A percentile compares a stretch with the other conserved stretches of the same genome.
Conservation (phyloP, 2,329 filamentous ascomycete species). For the Alternaria sp. region DNA sequence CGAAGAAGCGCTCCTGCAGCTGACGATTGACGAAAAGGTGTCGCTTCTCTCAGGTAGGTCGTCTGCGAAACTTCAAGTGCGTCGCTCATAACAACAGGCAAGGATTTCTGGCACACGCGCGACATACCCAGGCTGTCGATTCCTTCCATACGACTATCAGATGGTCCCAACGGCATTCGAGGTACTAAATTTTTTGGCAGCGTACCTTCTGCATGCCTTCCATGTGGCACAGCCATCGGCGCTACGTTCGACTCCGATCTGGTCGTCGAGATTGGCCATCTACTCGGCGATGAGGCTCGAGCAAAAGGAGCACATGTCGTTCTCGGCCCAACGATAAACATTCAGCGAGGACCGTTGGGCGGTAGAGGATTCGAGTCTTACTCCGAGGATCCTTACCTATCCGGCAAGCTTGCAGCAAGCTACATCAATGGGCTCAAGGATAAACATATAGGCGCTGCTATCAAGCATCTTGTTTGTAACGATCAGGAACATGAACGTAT, state of each 20-base stretch:
- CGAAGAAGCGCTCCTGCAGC: too few species aligned
- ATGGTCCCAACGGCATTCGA: slow-evolving; percentile 72
- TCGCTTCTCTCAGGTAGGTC: not conserved
- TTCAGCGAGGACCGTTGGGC: slow-evolving; percentile 16
- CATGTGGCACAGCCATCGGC: not conserved
- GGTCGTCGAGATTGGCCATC: not conserved
- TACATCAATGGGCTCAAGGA: slow-evolving; percentile 57
- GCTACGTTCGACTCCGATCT: not conserved
- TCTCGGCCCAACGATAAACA: slow-evolving; percentile 41
- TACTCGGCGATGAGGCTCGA: slow-evolving; percentile 35
- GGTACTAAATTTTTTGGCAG: slow-evolving; percentile 59
- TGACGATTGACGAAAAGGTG: too few species aligned
- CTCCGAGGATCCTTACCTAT: slow-evolving; percentile 20
- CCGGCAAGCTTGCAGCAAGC: slow-evolving; percentile 9
- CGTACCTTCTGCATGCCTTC: not conserved
- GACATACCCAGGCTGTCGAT: slow-evolving; percentile 60
- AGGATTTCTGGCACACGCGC: slow-evolving; percentile 68
- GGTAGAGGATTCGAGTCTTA: slow-evolving; percentile 24
- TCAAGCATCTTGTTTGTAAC: slow-evolving; percentile 73
- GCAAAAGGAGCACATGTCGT: slow-evolving; percentile 18
- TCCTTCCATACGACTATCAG: slow-evolving; percentile 43
- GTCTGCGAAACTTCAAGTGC: not conserved
- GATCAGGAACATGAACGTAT: slow-evolving; percentile 70
- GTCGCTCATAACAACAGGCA: not conserved
- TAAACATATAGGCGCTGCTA: slow-evolving; percentile 10